Conservation (phyloP, 2,329 filamentous ascomycete species). For the Orbilia blumenaviensis region DNA sequence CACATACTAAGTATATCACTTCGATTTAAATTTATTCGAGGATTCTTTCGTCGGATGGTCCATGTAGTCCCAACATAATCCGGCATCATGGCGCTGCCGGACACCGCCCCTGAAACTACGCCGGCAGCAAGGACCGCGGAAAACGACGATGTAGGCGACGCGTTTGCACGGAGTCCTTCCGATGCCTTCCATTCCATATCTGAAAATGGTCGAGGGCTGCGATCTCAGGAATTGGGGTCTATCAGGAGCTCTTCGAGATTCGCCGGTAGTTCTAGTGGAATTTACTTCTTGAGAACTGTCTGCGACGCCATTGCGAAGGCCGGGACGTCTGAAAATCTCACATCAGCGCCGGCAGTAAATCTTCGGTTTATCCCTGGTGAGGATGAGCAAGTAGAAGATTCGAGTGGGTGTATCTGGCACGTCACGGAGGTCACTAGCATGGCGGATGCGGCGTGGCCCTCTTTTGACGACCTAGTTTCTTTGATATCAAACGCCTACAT, state of each 20-base stretch:
- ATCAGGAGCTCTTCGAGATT: slow-evolving; percentile 68
- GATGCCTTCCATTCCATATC: slow-evolving; percentile 54
- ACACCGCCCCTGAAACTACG: slow-evolving; percentile 15
- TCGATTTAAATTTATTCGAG: neutral
- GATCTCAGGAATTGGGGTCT: slow-evolving; percentile 63
- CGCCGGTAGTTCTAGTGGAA: slow-evolving; percentile 69
- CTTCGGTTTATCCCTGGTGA: slow-evolving; percentile 68
- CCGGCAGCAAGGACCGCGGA: slow-evolving; percentile 18
- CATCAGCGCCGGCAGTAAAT: slow-evolving; percentile 59
- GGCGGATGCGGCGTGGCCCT: slow-evolving; percentile 46
- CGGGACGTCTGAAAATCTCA: slow-evolving; percentile 56
- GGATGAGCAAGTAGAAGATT: slow-evolving; percentile 64
- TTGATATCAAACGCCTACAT: slow-evolving; percentile 68
- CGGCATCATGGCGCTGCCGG: slow-evolving; percentile 30
- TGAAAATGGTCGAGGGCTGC: slow-evolving; percentile 53
- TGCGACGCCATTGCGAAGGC: slow-evolving; percentile 64
- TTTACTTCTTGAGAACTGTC: slow-evolving; percentile 69
- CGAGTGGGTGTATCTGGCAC: slow-evolving; percentile 59
- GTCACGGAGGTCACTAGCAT: slow-evolving; percentile 59
- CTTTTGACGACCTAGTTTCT: slow-evolving; percentile 65
- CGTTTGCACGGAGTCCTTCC: slow-evolving; percentile 50
- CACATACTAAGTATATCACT: neutral
- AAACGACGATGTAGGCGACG: slow-evolving; percentile 37
- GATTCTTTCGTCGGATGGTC: too few relatives aligned
- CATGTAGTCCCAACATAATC: slow-evolving; percentile 4